phyloP scores from a whole-genome alignment of 2,329 filamentous ascomycete genomes.

The Talaromyces sp. region DNA sequence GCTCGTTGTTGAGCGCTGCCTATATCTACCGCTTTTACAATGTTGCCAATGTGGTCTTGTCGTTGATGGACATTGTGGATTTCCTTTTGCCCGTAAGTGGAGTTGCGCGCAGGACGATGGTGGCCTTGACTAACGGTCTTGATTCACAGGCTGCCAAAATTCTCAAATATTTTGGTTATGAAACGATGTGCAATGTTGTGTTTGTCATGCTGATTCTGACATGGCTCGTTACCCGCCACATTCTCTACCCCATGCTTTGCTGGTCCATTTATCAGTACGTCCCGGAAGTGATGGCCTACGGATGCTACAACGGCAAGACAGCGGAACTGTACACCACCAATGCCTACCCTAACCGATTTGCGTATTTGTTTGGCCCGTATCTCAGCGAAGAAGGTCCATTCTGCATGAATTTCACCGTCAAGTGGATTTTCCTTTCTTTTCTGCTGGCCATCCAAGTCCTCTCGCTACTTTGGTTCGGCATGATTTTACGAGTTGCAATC shows the following conservation, averaged over 20 bases:
- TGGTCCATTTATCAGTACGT: conserved; percentile 73
- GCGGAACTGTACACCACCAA: conserved; percentile 31
- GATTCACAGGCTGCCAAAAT: conserved; percentile 73
- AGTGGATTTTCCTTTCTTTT: conserved; percentile 69
- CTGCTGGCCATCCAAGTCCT: conserved; percentile 74
- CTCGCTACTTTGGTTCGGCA: conserved; percentile 79
- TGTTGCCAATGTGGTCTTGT: conserved; percentile 81
- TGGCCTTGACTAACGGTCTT: not conserved
- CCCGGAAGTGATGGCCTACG: conserved; percentile 57
- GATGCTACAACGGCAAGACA: conserved; percentile 61
- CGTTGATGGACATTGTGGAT: conserved; percentile 91
- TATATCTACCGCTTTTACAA: conserved; percentile 84
- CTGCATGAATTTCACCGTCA: conserved; percentile 72
- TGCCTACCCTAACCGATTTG: conserved; percentile 41
- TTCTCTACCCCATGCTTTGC: conserved; percentile 71
- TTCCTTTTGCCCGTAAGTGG: conserved; percentile 72
- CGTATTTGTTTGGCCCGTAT: conserved; percentile 70
- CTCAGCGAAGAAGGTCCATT: conserved; percentile 64
- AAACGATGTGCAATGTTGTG: conserved; percentile 68
- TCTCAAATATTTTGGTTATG: conserved; percentile 80
- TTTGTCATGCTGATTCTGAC: conserved; percentile 81
- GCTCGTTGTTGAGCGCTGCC: conserved; percentile 69
- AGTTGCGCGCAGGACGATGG: not conserved
- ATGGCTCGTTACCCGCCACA: conserved; percentile 80
- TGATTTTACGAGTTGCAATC: conserved; percentile 79